phyloP scores from a whole-genome alignment of 441 rosid genomes.

The Arabidopsis hybrid region DNA sequence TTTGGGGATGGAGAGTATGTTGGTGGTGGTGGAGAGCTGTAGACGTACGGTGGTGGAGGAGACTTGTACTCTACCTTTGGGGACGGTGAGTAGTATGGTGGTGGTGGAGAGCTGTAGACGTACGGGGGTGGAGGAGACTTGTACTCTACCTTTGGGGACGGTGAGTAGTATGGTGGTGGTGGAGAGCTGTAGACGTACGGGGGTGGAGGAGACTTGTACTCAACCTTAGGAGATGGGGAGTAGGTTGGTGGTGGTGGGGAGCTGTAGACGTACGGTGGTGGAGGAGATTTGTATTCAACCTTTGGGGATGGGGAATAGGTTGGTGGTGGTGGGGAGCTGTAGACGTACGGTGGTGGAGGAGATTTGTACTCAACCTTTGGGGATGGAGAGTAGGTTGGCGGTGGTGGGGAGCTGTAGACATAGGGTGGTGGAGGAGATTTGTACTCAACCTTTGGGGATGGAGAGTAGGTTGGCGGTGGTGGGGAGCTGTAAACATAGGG shows the following conservation, averaged over 20 bases:
- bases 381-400: background rate
- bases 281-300: background rate
- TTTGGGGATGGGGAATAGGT: background rate
- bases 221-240: background rate
- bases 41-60: background rate
- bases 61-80: background rate
- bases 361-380: background rate
- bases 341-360: background rate
- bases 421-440: conserved; percentile 18
- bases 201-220: background rate
- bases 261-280: background rate
- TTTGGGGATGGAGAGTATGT: background rate
- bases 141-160: background rate
- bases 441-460: background rate
- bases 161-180: background rate
- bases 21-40: background rate
- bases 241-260: conserved; percentile 11
- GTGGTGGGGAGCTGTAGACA: conserved; percentile 16
- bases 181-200: background rate
- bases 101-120: conserved; percentile 22
- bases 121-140: conserved; percentile 21
- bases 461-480: background rate
- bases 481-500: background rate
- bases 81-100: conserved; percentile 6
- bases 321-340: conserved; percentile 15